These are phyloP conservation scores for Solanum etuberosum DNA, from an alignment of 257 asterid genomes.

Conservation along the genomic window DNA sequence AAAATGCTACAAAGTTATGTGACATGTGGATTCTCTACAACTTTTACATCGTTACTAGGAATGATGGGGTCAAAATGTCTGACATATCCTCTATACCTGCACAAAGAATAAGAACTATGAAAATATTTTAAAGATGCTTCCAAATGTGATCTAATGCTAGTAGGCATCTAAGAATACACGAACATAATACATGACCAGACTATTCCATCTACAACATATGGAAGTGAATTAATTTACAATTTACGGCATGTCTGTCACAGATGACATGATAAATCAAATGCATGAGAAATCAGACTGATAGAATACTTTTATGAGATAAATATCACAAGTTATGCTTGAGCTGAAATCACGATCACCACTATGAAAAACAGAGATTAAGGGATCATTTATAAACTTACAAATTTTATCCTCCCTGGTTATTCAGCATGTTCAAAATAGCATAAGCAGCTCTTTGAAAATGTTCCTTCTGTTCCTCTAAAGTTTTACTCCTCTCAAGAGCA, in stretches of 20 bases:
- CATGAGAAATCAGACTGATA: neutral
- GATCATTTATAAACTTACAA: conserved; percentile 15
- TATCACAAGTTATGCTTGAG: neutral
- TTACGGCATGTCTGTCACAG: neutral
- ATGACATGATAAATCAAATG: neutral
- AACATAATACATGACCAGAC: neutral
- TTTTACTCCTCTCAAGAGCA: conserved; percentile 56
- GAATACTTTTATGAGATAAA: neutral
- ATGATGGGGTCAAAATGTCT: neutral
- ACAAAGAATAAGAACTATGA: neutral
- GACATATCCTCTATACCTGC: neutral
- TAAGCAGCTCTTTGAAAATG: conserved; percentile 68
- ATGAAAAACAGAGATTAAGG: neutral
- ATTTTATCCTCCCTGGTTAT: conserved; percentile 27
- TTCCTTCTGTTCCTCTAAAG: conserved; percentile 63
- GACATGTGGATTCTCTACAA: neutral
- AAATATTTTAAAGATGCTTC: neutral
- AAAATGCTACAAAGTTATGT: neutral
- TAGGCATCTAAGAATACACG: neutral
- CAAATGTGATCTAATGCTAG: neutral
- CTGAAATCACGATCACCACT: neutral
- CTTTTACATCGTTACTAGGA: neutral
- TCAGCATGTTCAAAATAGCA: conserved; percentile 73
- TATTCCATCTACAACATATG: neutral
- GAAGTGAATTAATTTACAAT: neutral